phyloP scores from a whole-genome alignment of 192 early-diverging fungal genomes.

The Umbelopsis vinacea region DNA sequence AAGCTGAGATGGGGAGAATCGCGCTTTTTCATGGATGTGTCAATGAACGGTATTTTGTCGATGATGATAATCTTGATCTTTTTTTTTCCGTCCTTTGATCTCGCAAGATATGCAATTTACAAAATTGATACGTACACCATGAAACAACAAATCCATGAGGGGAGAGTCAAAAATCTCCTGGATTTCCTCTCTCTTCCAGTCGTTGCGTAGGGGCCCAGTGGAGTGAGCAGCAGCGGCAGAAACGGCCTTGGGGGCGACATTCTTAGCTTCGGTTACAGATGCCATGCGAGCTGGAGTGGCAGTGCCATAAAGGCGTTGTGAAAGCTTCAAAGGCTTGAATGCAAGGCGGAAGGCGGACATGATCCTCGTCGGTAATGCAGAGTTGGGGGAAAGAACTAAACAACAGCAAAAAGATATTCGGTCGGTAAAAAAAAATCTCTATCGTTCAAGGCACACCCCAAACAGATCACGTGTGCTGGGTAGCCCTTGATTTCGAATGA shows the following conservation, averaged over 20 bases:
- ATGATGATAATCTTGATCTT: not conserved
- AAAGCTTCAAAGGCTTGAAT: constrained; percentile 34
- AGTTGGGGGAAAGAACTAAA: not conserved
- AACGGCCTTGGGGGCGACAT: constrained; percentile 39
- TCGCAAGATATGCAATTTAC: not conserved
- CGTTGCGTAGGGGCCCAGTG: constrained; percentile 54
- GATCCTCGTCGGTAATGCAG: not conserved
- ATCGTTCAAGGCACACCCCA: not conserved
- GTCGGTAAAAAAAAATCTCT: not conserved
- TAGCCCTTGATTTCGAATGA: not conserved
- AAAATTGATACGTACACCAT: constrained; percentile 57
- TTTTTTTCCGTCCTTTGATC: constrained; percentile 4
- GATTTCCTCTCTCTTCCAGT: constrained; percentile 79
- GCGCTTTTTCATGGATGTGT: not conserved
- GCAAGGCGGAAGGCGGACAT: constrained; percentile 46
- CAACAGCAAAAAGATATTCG: not conserved
- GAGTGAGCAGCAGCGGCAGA: constrained; percentile 56
- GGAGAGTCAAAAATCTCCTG: constrained; percentile 76
- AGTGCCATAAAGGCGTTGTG: constrained; percentile 45
- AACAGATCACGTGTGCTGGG: not conserved
- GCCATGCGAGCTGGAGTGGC: constrained; percentile 50
- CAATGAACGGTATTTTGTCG: not conserved
- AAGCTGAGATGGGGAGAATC: no score
- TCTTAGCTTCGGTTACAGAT: constrained; percentile 43
- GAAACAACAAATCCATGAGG: constrained; percentile 76